A percentile compares a stretch with the other conserved stretches of the same genome.
These are phyloP conservation scores for Theileria annulata DNA, from an alignment of 169 alveolate genomes.

Conservation along the genomic window DNA sequence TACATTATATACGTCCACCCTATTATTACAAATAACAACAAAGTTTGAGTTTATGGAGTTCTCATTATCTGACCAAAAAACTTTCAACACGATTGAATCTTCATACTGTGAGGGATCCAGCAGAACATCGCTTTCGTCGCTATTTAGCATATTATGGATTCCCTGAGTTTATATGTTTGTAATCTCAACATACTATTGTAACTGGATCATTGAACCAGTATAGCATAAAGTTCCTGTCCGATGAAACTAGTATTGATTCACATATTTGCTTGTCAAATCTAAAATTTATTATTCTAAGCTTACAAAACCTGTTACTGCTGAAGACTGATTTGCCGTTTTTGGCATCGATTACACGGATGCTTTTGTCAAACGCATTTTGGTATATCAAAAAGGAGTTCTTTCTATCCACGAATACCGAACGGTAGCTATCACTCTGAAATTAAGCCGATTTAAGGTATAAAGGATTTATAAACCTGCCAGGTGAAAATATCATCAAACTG, in stretches of 20 bases:
- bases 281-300: background rate
- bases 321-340: slow-evolving; percentile 5
- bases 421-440: slow-evolving; percentile 54
- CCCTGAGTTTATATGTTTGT: slow-evolving; percentile 13
- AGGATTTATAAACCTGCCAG: slow-evolving; percentile 46
- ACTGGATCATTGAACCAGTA: slow-evolving; percentile 59
- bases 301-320: slow-evolving; percentile 36
- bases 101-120: slow-evolving; percentile 48
- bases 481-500: slow-evolving; percentile 53
- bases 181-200: slow-evolving; percentile 32
- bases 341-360: slow-evolving; percentile 44
- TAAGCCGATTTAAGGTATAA: background rate
- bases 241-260: slow-evolving; percentile 42
- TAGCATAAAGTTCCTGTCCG: slow-evolving; percentile 41
- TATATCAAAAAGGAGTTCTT: slow-evolving; percentile 40
- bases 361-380: slow-evolving; percentile 56
- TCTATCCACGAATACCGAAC: slow-evolving; percentile 44
- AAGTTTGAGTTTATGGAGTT: slow-evolving; percentile 27
- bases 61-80: slow-evolving; percentile 46
- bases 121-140: slow-evolving; percentile 24
- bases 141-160: background rate
- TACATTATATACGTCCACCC: slow-evolving; percentile 51
- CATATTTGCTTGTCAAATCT: slow-evolving; percentile 50
- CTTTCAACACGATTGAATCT: slow-evolving; percentile 55
- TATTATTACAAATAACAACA: slow-evolving; percentile 45